Evolutionary conservation across 2,329 filamentous ascomycete species (phyloP).

Genomic region (Penicillium sp.): DNA sequence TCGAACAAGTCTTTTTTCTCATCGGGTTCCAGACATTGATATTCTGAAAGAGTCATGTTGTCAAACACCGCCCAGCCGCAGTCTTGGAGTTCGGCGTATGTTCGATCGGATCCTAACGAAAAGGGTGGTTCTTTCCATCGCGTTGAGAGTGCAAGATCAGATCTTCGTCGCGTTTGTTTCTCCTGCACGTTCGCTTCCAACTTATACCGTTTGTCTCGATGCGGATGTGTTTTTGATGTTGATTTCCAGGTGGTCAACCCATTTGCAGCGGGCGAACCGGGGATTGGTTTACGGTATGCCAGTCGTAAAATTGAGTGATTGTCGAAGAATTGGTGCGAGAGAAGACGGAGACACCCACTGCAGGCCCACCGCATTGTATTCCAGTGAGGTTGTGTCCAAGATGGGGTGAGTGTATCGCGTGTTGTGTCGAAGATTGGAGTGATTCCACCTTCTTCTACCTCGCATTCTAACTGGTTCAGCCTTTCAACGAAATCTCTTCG

Average conservation of each 20-base stretch:
- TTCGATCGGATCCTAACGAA: not conserved
- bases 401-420: constrained; percentile 1
- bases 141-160: constrained; percentile 1
- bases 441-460: constrained; percentile 3
- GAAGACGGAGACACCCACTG: constrained; percentile 6
- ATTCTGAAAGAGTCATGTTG: not conserved
- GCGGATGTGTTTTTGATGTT: not conserved
- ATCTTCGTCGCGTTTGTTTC: constrained; percentile 2
- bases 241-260: constrained; percentile 3
- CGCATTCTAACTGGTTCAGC: constrained; percentile 8
- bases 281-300: constrained; percentile 8
- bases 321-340: constrained; percentile 5
- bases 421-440: constrained; percentile 1
- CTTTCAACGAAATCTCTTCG: constrained; percentile 6
- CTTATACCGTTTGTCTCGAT: not conserved
- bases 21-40: not conserved
- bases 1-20: constrained; percentile 5
- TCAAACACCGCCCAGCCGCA: not conserved
- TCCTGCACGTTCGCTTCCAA: not conserved
- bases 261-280: constrained; percentile 3
- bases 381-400: constrained; percentile 5
- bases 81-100: constrained; percentile 1
- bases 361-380: constrained; percentile 8
- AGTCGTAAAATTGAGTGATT: constrained; percentile 8
- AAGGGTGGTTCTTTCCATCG: not conserved